These are phyloP conservation scores for Sphaerosporella brunnea DNA, from an alignment of 495 filamentous ascomycete genomes.

Conservation along the genomic window DNA sequence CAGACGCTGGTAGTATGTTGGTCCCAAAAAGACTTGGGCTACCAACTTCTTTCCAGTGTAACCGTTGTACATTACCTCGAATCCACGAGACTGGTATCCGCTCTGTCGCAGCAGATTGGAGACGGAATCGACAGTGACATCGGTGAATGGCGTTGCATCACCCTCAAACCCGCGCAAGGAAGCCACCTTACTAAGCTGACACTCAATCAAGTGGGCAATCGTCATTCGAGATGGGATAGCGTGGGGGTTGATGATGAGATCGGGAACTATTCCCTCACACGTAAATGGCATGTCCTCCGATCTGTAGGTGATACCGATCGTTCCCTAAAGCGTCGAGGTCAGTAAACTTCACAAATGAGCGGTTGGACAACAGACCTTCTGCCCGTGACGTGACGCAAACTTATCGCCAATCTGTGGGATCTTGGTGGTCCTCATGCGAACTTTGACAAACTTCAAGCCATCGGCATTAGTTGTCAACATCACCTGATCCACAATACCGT, in stretches of 20 bases:
- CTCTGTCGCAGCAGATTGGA: constrained; percentile 74
- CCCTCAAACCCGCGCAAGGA: constrained; percentile 81
- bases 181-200: constrained; percentile 86
- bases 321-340: constrained; percentile 39
- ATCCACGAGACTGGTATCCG: constrained; percentile 91
- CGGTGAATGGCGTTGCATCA: constrained; percentile 94
- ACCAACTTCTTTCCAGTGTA: constrained; percentile 86
- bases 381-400: constrained; percentile 95
- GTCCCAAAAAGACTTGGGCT: constrained; percentile 89
- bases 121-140: constrained; percentile 89
- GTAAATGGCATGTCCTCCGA: constrained; percentile 99
- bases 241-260: constrained; percentile 98
- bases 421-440: constrained; percentile 92
- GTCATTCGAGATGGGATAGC: constrained; percentile 99
- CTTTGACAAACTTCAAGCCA: constrained; percentile 83
- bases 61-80: constrained; percentile 97
- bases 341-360: background rate
- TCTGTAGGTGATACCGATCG: constrained; percentile 92
- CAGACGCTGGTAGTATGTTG: constrained; percentile 97
- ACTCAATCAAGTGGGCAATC: constrained; percentile 98
- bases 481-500: constrained; percentile 86
- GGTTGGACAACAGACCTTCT: constrained; percentile 39
- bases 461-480: constrained; percentile 83
- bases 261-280: constrained; percentile 71
- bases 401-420: constrained; percentile 98